A percentile compares a stretch with the other conserved stretches of the same genome.
Conservation (phyloP, 2,329 filamentous ascomycete species). For the Colletotrichum sp. region DNA sequence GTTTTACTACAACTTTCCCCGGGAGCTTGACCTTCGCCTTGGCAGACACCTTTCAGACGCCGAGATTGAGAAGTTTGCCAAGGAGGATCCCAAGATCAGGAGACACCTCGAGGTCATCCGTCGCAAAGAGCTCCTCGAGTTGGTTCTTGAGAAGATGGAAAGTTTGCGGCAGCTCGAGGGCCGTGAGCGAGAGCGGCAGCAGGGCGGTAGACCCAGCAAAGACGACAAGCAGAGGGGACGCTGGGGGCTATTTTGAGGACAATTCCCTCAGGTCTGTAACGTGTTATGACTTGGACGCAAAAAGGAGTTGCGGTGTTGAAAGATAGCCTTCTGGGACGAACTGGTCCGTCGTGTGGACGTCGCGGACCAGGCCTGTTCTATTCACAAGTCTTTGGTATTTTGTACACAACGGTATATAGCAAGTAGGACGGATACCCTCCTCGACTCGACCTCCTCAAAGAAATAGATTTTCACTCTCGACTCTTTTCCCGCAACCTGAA, state of each 20-base stretch:
- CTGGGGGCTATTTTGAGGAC: slow-evolving; percentile 53
- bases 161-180: slow-evolving; percentile 84
- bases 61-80: slow-evolving; percentile 88
- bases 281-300: slow-evolving; percentile 12
- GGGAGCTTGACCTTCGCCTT: slow-evolving; percentile 86
- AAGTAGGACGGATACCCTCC: slow-evolving; percentile 35
- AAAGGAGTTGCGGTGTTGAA: slow-evolving; percentile 16
- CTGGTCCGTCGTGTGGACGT: not conserved
- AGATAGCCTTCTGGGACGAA: not conserved
- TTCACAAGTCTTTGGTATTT: not conserved
- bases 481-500: not conserved
- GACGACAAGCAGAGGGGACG: slow-evolving; percentile 48
- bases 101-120: slow-evolving; percentile 90
- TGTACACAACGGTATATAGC: slow-evolving; percentile 9
- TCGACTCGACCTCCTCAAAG: slow-evolving; percentile 22
- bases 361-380: not conserved
- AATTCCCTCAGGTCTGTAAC: not conserved
- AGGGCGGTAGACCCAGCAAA: slow-evolving; percentile 37
- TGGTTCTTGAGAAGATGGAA: slow-evolving; percentile 96
- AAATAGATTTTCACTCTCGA: slow-evolving; percentile 5
- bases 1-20: slow-evolving; percentile 97
- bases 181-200: slow-evolving; percentile 62
- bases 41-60: slow-evolving; percentile 79
- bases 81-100: slow-evolving; percentile 89
- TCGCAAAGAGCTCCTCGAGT: slow-evolving; percentile 89